Evolutionary conservation across 768 basidiomycete species (phyloP), one percentile per base, ranked within the genome.

Genomic region (Mycena vitilis): DNA sequence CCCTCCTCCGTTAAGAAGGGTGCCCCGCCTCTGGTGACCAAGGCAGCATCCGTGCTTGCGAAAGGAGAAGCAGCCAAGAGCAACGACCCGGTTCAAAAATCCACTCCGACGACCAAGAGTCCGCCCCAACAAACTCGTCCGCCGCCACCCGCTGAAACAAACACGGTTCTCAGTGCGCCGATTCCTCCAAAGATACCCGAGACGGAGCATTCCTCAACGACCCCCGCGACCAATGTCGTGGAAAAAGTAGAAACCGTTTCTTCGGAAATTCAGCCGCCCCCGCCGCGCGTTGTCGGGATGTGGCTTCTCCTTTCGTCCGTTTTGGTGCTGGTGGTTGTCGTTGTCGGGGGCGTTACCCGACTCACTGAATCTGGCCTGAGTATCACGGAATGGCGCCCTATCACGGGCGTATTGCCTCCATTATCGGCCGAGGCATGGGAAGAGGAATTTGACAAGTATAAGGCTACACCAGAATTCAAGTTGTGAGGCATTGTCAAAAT

Each of bases 341-440:
- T 99, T 60, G 94, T 99, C 6, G 98, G 98, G 36, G 98, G 97
- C 11, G 87, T 99, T 66, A 99, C 98, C 3, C 92, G 98, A 49
- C 87, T 99, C 66, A 99, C 98, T 2, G 98, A 99, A 80, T 97
- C 95, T 18, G 98, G 98, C 16, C 83, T 99, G 67, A 96, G 95
- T 77, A 99, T 99, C 78, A 98, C 96, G 25, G 98, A 99, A 85
- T 99, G 98, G 98, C 86, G 88, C 59, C 96, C 97, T 15, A 89
- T 99, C 61, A 91, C 94, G 30, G 98, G 98, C 18, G 83, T 95
- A 57, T 76, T 96, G 20, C 96, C 96, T 20, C 98, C 98, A 0
- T 79, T 95, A 44, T 87, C 88, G 1, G 78, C 84, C 25, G 87
- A 82, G 10, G 89, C 94, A 56, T 99, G 98, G 98, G 83, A 88